Base-by-base conservation (phyloP, 2,329 filamentous ascomycete species). In the Paramyrothecium sp. region DNA sequence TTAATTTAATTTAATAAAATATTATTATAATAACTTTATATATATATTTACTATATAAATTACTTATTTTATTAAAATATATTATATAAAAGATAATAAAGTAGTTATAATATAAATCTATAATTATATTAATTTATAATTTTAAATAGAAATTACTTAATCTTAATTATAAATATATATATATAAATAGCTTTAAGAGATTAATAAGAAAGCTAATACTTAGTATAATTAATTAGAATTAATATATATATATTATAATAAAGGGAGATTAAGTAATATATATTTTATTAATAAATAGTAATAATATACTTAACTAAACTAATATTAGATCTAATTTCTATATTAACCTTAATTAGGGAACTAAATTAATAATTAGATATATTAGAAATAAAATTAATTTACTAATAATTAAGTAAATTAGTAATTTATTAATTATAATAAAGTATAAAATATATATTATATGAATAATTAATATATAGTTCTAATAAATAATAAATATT, bases 11-110 rank as follows among this genome's bases (percentile, higher is more conserved):
- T 48, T 21, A 17, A 8, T 17, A 48, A 48, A 21, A 17, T 48
- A n/a, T 17, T 41, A 17, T n/a, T 49, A 44, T 53, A 63, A 68
- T 61, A 38, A 47, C 56, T 59, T 63, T 65, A 47, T 66, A 61
- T 65, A 65, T 21, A 55, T 54, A 11, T 58, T 63, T 33, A 67
- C 63, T 13, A 63, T 56, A 44, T 49, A 57, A 16, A 67, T 44
- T 26, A 67, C 67, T 23, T 67, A 65, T 51, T 64, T 33, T 11
- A 56, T 65, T 56, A 63, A 7, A 19, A 59, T 26, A 51, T 60
- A 61, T 54, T 63, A 64, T 20, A 59, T 64, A 1, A 56, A 64
- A 54, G 62, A 60, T 17, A 66, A 59, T 11, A 65, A 66, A 55
- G 38, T 46, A 7, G 66, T 53, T 7, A 53, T 55, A 49, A 57